Base-by-base conservation (phyloP, 2,329 filamentous ascomycete species). In the Metarhizium rileyi region DNA sequence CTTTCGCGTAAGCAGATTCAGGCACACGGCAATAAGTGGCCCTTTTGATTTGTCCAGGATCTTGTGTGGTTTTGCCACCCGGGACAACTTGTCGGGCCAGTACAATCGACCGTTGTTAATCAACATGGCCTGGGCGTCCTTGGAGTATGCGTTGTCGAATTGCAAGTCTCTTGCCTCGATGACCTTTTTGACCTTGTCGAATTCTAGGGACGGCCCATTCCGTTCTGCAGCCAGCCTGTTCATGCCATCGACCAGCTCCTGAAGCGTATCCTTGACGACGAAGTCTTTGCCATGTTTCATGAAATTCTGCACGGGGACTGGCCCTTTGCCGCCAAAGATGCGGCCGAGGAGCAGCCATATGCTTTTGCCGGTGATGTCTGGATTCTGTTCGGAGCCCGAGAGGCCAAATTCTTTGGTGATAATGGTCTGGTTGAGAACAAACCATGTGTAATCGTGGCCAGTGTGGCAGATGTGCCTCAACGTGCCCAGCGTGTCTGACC, bases 381-480 rank as follows among this genome's bases (percentile, higher is more conserved):
- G 77, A 63, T 83, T 83, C 66, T 83, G 79, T 63, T 83, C 79
- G 0, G 77, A 81, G 8, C 79, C 79, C 0, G 79, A 83, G 1
- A 83, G 71, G 12, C 75, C 77, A 51, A 83, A 82, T 61, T 83
- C 79, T 20, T 74, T 70, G n/a, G 76, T 75, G 44, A 82, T 75
- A 56, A 83, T 82, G 58, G 64, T 66, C 53, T 77, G 75, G 59
- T 78, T 71, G 2, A 80, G 70, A 49, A 83, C 71, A 64, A 83
- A 83, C 79, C 80, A 83, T 2, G 74, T 75, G 66, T 83, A 83
- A 60, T 81, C 78, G 63, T 80, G 75, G 0, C 80, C 79, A 0
- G 80, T 82, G 54, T 61, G 64, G 67, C 77, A 80, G 52, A 83
- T 82, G 57, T 81, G 64, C 63, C 75, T 74, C 16, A 83, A 69